Base-by-base conservation (phyloP, 2,329 filamentous ascomycete genomes). In the Helotiales sp. region DNA sequence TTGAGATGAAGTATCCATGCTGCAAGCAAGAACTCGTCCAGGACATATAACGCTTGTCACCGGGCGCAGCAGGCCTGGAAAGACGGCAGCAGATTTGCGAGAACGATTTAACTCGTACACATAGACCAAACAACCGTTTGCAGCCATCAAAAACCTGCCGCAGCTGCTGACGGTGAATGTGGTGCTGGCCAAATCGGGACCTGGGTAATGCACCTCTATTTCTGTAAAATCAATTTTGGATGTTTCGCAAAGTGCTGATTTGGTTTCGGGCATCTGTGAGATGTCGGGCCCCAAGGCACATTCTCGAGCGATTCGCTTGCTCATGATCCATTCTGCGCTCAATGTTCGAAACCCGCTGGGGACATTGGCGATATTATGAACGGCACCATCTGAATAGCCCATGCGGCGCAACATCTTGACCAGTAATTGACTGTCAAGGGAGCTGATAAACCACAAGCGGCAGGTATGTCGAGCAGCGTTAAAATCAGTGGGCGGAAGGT, bases 391-490 rank as follows among this genome's bases (percentile, higher is more conserved):
- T 79, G 79, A 84, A 83, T 86, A 87, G 3, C 86, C 86, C 43
- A 84, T 85, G 66, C 83, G 79, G 70, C 80, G 82, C 52, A 90
- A 73, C 85, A 89, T 88, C 1, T 72, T 73, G 28, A 78, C 76
- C 11, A 90, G 78, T 1, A 91, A 71, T 1, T 72, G 77, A 49
- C 77, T 76, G 59, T 88, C 79, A n/a, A 90, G 75, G 59, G 87
- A 86, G 24, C 82, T 83, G 43, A 82, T 76, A 79, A 89, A 87
- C 89, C 87, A 91, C 40, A 78, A 77, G 54, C 84, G 83, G 73
- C 87, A 91, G 20, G 84, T 84, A 69, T 86, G 84, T 20, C 88
- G 82, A 17, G 87, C 87, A 63, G 85, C 81, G 72, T 91, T 85
- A 75, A 89, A 91, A 71, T 82, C 80, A 10, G 64, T 54, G 0